Evolutionary conservation across 2,329 filamentous ascomycete genomes (phyloP).

Genomic region (Gaeumannomyces tritici): DNA sequence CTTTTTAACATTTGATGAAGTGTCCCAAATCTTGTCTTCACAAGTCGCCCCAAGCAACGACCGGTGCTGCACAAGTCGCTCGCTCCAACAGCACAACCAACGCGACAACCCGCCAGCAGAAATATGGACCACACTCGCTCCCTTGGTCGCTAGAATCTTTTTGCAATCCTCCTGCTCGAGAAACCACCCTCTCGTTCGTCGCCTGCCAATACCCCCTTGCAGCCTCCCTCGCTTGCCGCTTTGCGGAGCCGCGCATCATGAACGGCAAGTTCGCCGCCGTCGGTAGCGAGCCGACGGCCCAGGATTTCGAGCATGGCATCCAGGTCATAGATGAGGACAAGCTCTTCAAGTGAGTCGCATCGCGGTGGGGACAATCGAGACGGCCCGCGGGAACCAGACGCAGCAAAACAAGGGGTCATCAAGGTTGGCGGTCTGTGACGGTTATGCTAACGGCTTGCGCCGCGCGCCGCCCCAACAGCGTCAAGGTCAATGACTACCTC

Average conservation of each 20-base stretch:
- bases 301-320: conserved; percentile 82
- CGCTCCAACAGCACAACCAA: not conserved
- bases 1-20: not conserved
- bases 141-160: not conserved
- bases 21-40: not conserved
- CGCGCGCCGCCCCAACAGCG: conserved; percentile 41
- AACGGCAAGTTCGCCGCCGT: conserved; percentile 75
- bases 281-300: conserved; percentile 52
- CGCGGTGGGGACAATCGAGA: not conserved
- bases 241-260: conserved; percentile 30
- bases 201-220: not conserved
- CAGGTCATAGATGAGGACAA: conserved; percentile 97
- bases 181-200: not conserved
- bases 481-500: conserved; percentile 74
- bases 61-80: not conserved
- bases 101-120: not conserved
- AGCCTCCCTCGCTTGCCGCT: not conserved
- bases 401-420: not conserved
- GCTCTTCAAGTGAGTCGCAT: conserved; percentile 72
- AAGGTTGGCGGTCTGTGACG: not conserved
- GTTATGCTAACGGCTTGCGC: conserved; percentile 8
- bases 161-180: not conserved
- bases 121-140: not conserved
- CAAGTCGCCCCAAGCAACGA: not conserved
- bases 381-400: not conserved